Evolutionary conservation across 345 rosid species (phyloP), one percentile per base, ranked within the genome.

Genomic region (Brassica carinata): DNA sequence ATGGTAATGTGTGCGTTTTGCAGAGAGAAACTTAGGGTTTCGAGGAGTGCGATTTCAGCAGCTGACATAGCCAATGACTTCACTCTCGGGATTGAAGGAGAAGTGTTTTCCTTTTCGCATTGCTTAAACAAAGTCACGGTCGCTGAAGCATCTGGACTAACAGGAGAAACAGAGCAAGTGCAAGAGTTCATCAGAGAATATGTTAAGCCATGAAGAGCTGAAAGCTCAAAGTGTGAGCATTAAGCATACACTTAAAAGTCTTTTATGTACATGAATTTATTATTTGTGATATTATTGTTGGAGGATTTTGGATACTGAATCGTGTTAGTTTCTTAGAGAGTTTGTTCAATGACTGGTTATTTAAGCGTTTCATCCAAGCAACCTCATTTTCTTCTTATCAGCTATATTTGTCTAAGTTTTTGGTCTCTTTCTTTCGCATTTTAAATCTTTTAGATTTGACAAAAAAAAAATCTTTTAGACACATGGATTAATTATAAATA

Each of bases 1-100:
- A 73, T 67, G 65, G 29, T n/a, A 15, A 59, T 18, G 48, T 64
- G 14, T 29, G 51, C 11, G 19, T 76, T 51, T 23, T 76, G 68
- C 71, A 65, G 63, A 79, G 73, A 75, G 31, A 70, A 58, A 34
- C 75, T 29, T 10, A 36, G 71, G 71, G 64, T 84, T 38, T 90
- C 94, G 36, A 89, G 98, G 83, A 90, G 89, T 65, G 90, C 86
- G 76, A 48, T 93, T 38, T 91, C 96, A 5, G 85, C 87, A 27
- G 97, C 99, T 76, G 99, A 95, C 83, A 83, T 95, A 29, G 85
- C 96, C 11, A 88, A 83, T 74, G 96, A 93, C 77, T 84, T 85
- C 77, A 87, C 92, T 43, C 93, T 93, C 0, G 97, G 99, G 69
- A 79, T 84, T 36, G 81, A 89, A 55, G 99, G 96, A 73, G 87